Conservation (phyloP, 2,329 filamentous ascomycete genomes). For the Exophiala xenobiotica region DNA sequence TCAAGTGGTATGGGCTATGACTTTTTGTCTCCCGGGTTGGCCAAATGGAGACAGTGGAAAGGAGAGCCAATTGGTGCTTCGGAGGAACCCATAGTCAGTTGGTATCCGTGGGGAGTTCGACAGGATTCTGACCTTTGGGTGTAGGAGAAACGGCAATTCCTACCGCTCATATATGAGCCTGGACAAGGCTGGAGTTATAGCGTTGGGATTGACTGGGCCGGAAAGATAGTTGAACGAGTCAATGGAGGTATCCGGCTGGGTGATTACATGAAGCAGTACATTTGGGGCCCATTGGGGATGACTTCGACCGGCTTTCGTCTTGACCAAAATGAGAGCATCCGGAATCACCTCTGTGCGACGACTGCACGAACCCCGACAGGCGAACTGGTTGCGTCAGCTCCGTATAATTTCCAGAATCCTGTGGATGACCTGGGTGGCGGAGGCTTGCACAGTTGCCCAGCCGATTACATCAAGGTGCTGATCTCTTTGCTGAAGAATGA, state of each 20-base stretch:
- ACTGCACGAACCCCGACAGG: constrained; percentile 43
- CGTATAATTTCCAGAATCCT: constrained; percentile 40
- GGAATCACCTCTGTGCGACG: constrained; percentile 30
- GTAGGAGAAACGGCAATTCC: constrained; percentile 1
- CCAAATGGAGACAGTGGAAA: constrained; percentile 19
- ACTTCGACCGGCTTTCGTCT: constrained; percentile 28
- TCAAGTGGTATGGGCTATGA: constrained; percentile 25
- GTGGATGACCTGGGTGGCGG: constrained; percentile 48
- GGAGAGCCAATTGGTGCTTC: neutral
- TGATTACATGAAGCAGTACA: constrained; percentile 45
- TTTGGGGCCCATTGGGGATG: constrained; percentile 49
- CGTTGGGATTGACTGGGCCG: constrained; percentile 53
- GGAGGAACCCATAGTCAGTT: neutral
- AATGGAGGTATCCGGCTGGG: constrained; percentile 44
- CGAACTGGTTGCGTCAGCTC: constrained; percentile 37
- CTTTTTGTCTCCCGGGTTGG: constrained; percentile 20
- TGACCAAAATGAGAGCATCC: constrained; percentile 10
- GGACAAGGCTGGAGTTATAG: constrained; percentile 54
- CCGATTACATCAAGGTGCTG: constrained; percentile 36
- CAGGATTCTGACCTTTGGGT: neutral
- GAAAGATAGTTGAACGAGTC: constrained; percentile 47
- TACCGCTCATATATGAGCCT: constrained; percentile 41
- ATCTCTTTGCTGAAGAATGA: constrained; percentile 35
- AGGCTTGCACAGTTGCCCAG: constrained; percentile 40
- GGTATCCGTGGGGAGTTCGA: neutral